Conservation (phyloP, 176 grass and related monocot species). For the Aechmea fasciata region DNA sequence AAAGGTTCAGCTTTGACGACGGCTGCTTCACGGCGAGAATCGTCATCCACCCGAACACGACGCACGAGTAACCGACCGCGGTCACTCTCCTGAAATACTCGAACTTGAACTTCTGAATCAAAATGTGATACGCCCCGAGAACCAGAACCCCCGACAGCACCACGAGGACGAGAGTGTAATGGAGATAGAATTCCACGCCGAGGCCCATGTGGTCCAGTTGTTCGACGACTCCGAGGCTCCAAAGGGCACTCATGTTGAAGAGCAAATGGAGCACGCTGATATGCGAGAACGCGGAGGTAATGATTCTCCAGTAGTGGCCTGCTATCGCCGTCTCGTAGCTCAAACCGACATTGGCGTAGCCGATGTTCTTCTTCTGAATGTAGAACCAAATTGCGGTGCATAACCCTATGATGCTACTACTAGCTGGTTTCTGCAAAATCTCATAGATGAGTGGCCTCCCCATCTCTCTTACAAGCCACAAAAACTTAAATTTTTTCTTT, state of each 20-base stretch:
- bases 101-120: conserved; percentile 89
- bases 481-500: too few relatives aligned
- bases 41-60: conserved; percentile 99
- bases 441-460: conserved; percentile 83
- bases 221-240: conserved; percentile 81
- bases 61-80: conserved; percentile 88
- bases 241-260: conserved; percentile 98
- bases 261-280: conserved; percentile 83
- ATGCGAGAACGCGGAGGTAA: conserved; percentile 89
- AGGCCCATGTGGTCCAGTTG: conserved; percentile 58
- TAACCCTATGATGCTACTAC: conserved; percentile 59
- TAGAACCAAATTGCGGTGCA: conserved; percentile 91
- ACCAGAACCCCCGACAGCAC: conserved; percentile 72
- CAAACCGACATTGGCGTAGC: conserved; percentile 80
- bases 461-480: conserved; percentile 22
- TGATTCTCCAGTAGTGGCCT: conserved; percentile 81
- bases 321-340: conserved; percentile 71
- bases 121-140: conserved; percentile 57
- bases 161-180: conserved; percentile 74
- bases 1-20: conserved; percentile 70
- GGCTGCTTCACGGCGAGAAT: conserved; percentile 90
- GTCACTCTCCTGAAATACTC: conserved; percentile 81
- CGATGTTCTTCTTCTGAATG: conserved; percentile 80
- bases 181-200: conserved; percentile 79
- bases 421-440: conserved; percentile 85